phyloP scores from a whole-genome alignment of 2,329 filamentous ascomycete genomes.

The Aphanoascus verrucosus region DNA sequence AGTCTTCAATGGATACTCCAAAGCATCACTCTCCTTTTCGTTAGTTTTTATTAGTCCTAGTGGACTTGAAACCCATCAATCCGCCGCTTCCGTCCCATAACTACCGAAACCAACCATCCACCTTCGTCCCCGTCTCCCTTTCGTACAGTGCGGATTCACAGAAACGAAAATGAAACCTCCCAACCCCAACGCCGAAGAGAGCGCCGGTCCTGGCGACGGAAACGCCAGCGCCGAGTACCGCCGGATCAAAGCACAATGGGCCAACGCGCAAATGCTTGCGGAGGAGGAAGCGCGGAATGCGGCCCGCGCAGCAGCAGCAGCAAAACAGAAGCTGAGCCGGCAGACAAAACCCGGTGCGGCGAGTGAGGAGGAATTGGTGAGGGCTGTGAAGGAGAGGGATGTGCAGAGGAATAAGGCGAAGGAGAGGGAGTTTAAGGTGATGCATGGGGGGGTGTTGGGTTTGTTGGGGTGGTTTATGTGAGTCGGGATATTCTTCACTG shows the following conservation, averaged over 20 bases:
- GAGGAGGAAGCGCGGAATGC: conserved; percentile 16
- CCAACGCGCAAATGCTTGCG: conserved; percentile 16
- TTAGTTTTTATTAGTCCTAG: background rate
- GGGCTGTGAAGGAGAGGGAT: conserved; percentile 22
- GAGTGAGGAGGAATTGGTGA: conserved; percentile 16
- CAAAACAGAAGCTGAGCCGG: background rate
- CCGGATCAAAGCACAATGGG: conserved; percentile 18
- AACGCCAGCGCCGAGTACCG: conserved; percentile 13
- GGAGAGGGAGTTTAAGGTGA: conserved; percentile 31
- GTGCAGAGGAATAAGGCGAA: conserved; percentile 23
- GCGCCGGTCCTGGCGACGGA: too few relatives aligned
- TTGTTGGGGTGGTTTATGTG: conserved; percentile 34
- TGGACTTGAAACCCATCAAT: background rate
- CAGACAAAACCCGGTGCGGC: conserved; percentile 5
- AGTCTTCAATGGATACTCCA: background rate
- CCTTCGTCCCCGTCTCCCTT: background rate
- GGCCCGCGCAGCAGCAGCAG: conserved; percentile 2
- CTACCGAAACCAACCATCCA: background rate
- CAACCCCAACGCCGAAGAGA: conserved; percentile 6
- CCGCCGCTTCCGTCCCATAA: background rate
- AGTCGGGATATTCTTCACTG: conserved; percentile 23
- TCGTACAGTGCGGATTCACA: background rate
- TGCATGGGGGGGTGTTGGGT: conserved; percentile 30
- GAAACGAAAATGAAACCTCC: conserved; percentile 11
- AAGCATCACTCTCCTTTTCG: background rate